Conservation (phyloP, 192 early-diverging fungal species). For the Phycomyces nitens region DNA sequence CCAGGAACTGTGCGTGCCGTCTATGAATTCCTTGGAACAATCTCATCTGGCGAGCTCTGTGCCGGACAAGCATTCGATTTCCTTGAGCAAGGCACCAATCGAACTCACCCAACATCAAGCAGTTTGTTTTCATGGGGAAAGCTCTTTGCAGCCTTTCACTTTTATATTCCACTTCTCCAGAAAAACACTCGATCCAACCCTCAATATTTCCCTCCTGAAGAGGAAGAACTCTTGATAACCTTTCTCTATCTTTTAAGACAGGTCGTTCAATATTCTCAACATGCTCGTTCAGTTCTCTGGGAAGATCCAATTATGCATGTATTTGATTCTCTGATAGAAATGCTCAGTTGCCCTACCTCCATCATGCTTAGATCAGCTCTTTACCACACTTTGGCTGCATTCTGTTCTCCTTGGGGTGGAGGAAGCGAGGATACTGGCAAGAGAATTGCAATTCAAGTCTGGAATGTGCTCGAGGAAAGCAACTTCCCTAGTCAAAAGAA, state of each 20-base stretch:
- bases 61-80: constrained; percentile 60
- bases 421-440: constrained; percentile 37
- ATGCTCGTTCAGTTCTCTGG: constrained; percentile 64
- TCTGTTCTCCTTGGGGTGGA: constrained; percentile 58
- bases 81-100: constrained; percentile 42
- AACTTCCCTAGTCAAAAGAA: constrained; percentile 56
- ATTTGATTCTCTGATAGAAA: constrained; percentile 67
- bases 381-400: constrained; percentile 76
- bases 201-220: constrained; percentile 57
- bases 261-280: constrained; percentile 73
- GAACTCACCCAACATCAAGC: constrained; percentile 33
- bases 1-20: constrained; percentile 65
- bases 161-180: constrained; percentile 55
- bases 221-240: constrained; percentile 66
- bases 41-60: constrained; percentile 74
- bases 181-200: constrained; percentile 29
- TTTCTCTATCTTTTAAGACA: constrained; percentile 76
- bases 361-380: constrained; percentile 80
- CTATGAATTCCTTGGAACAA: constrained; percentile 77
- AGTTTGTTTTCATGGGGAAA: constrained; percentile 74
- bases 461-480: constrained; percentile 75
- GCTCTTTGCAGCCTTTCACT: constrained; percentile 71
- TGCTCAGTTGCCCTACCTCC: constrained; percentile 77
- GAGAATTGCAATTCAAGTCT: constrained; percentile 70
- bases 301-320: constrained; percentile 67